Conservation (phyloP, 2,329 filamentous ascomycete species). For the Aspergillus aculeatinus region DNA sequence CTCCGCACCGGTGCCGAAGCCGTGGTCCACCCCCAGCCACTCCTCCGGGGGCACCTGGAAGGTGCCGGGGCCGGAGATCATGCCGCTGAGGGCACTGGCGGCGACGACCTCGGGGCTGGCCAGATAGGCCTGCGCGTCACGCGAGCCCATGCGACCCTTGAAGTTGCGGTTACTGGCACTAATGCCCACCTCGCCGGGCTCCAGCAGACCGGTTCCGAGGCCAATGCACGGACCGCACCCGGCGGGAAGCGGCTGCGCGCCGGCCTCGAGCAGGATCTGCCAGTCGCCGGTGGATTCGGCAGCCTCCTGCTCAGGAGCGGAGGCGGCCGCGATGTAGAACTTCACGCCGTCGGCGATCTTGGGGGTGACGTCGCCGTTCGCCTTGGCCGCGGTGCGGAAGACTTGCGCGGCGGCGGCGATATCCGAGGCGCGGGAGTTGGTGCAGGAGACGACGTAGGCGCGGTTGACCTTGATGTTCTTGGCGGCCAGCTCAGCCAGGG, state of each 20-base stretch:
- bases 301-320: conserved; percentile 68
- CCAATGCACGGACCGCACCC: conserved; percentile 87
- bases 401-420: conserved; percentile 78
- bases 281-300: conserved; percentile 83
- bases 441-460: conserved; percentile 87
- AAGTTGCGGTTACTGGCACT: conserved; percentile 84
- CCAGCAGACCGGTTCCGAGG: conserved; percentile 73
- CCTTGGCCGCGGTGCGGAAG: conserved; percentile 71
- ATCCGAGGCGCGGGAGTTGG: conserved; percentile 79
- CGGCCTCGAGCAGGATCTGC: conserved; percentile 77
- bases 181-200: conserved; percentile 84
- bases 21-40: conserved; percentile 52
- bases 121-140: conserved; percentile 78
- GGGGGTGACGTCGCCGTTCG: conserved; percentile 60
- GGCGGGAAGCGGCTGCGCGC: conserved; percentile 68
- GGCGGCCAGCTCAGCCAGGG: conserved; percentile 68
- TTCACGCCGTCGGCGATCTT: conserved; percentile 75
- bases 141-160: conserved; percentile 84
- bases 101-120: conserved; percentile 89
- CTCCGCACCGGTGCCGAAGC: conserved; percentile 63
- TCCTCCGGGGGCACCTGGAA: conserved; percentile 68
- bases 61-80: conserved; percentile 66
- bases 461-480: conserved; percentile 77
- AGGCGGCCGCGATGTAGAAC: conserved; percentile 89
- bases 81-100: conserved; percentile 70